These are phyloP conservation scores for Phascolomyces articulosus DNA, from an alignment of 371 early-diverging fungal genomes.

Conservation along the genomic window DNA sequence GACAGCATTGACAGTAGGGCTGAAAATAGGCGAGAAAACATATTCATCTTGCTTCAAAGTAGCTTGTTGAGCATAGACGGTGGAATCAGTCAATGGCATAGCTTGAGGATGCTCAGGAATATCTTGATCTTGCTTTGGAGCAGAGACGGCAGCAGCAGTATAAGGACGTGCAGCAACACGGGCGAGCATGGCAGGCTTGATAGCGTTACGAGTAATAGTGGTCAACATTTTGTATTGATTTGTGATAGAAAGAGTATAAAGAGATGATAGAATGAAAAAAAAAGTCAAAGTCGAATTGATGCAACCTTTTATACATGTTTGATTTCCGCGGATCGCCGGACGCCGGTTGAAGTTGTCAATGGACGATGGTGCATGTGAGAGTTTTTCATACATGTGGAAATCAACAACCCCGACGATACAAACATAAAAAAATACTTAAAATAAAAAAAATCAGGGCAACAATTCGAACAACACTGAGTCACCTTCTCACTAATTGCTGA, in stretches of 20 bases:
- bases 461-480: not conserved
- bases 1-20: slow-evolving; percentile 19
- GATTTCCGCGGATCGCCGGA: slow-evolving; percentile 4
- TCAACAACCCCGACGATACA: not conserved
- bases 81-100: slow-evolving; percentile 16
- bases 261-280: not conserved
- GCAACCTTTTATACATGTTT: not conserved
- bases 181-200: not conserved
- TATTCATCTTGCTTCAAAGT: not conserved
- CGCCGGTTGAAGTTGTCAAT: slow-evolving; percentile 5
- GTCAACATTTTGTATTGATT: not conserved
- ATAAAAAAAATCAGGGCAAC: not conserved
- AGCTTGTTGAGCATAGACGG: slow-evolving; percentile 18
- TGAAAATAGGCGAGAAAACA: slow-evolving; percentile 10
- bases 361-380: not conserved
- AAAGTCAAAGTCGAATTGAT: not conserved
- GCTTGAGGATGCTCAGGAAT: slow-evolving; percentile 16
- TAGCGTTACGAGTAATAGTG: not conserved
- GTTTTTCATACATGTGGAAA: not conserved
- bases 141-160: not conserved
- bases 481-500: not conserved
- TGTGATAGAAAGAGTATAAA: not conserved
- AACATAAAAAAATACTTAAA: not conserved
- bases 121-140: slow-evolving; percentile 1
- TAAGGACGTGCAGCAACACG: not conserved